Percentiles rank a stretch among this genome's conserved stretches.
phyloP scores from a whole-genome alignment of 306 rosid genomes.

The Ormosia emarginata region DNA sequence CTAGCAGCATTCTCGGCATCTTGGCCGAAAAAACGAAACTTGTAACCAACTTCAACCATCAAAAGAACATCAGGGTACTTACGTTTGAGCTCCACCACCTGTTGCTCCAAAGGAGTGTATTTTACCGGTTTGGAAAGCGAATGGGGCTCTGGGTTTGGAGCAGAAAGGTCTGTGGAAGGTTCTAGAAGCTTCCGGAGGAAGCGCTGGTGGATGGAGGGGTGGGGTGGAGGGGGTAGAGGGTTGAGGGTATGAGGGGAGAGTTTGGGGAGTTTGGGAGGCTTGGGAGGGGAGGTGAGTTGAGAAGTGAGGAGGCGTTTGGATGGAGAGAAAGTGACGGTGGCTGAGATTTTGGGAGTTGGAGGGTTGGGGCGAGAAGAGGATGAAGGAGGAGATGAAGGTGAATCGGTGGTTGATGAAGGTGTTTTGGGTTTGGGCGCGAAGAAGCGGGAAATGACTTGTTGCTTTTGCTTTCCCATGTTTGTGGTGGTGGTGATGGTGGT shows the following conservation, averaged over 20 bases:
- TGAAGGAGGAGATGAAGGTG: slow-evolving; percentile 6
- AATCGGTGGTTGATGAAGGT: slow-evolving; percentile 23
- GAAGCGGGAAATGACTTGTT: slow-evolving; percentile 85
- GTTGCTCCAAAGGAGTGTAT: slow-evolving; percentile 76
- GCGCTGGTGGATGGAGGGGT: slow-evolving; percentile 63
- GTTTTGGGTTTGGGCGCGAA: slow-evolving; percentile 70
- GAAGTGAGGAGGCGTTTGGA: slow-evolving; percentile 73
- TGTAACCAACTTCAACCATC: slow-evolving; percentile 94
- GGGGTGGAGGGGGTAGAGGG: slow-evolving; percentile 30
- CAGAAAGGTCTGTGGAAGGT: slow-evolving; percentile 37
- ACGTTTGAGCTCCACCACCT: slow-evolving; percentile 64
- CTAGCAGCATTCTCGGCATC: slow-evolving; percentile 85
- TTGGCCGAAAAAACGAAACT: slow-evolving; percentile 68
- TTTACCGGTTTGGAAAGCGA: slow-evolving; percentile 28
- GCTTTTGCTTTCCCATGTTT: slow-evolving; percentile 82
- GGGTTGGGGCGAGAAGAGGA: slow-evolving; percentile 21
- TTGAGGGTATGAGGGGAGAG: slow-evolving; percentile 55
- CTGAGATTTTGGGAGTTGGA: slow-evolving; percentile 72
- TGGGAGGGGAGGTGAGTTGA: slow-evolving; percentile 35
- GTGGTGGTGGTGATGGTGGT: slow-evolving; percentile 5
- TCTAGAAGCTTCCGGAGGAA: slow-evolving; percentile 77
- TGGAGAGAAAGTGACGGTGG: slow-evolving; percentile 77
- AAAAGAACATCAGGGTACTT: slow-evolving; percentile 81
- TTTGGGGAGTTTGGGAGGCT: slow-evolving; percentile 54
- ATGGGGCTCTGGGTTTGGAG: slow-evolving; percentile 17